These are phyloP conservation scores for Penicillium flavigenum DNA, from an alignment of 495 filamentous ascomycete species.

Conservation along the genomic window DNA sequence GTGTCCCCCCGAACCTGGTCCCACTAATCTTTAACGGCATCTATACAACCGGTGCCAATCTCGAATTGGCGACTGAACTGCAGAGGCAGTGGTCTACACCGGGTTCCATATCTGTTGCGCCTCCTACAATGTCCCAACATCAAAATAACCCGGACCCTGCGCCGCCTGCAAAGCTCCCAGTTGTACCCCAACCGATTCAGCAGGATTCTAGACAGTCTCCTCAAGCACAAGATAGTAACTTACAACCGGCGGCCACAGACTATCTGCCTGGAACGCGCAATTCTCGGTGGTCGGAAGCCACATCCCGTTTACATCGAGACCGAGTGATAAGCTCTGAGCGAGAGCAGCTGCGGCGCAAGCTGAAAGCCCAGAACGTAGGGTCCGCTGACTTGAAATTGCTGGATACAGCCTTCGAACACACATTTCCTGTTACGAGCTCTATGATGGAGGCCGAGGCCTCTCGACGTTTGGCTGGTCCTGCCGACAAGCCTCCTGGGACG, in stretches of 20 bases:
- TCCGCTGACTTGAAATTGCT: background rate
- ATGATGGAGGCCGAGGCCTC: background rate
- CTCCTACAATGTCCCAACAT: background rate
- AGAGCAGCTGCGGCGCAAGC: background rate
- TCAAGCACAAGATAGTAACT: background rate
- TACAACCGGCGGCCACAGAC: background rate
- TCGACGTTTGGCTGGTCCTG: background rate
- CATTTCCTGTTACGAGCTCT: background rate
- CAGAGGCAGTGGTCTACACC: conserved; percentile 38
- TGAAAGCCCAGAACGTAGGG: background rate
- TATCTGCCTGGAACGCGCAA: background rate
- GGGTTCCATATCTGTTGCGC: background rate
- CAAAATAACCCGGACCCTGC: conserved; percentile 51
- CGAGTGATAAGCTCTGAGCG: conserved; percentile 2
- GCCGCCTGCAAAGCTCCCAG: conserved; percentile 16
- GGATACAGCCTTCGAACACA: background rate
- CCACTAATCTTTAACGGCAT: conserved; percentile 89
- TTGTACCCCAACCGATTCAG: conserved; percentile 42
- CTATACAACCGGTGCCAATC: conserved; percentile 58
- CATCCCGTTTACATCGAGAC: background rate
- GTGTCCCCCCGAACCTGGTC: conserved; percentile 81
- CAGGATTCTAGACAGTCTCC: background rate
- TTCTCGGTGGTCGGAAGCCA: background rate
- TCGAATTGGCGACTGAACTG: conserved; percentile 65
- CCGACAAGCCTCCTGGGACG: no score